These are phyloP conservation scores for Populus tremula DNA, from an alignment of 345 rosid species.

Conservation along the genomic window DNA sequence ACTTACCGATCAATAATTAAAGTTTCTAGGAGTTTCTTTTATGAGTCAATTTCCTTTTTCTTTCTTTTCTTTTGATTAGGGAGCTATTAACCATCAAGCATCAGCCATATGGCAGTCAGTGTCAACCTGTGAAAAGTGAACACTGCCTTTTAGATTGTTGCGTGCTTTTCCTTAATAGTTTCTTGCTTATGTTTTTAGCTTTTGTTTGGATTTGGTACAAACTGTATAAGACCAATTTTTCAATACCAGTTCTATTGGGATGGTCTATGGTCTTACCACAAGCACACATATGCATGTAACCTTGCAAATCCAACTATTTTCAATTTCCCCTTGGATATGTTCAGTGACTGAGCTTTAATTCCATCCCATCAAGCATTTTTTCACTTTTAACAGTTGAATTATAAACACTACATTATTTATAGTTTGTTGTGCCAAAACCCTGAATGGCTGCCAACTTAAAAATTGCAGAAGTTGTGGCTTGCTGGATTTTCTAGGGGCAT, in stretches of 20 bases:
- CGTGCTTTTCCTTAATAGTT: background rate
- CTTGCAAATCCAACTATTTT: background rate
- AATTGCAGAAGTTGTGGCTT: constrained; percentile 95
- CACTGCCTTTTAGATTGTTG: background rate
- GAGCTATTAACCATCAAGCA: background rate
- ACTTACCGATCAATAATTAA: background rate
- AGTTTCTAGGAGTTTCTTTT: background rate
- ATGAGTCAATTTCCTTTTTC: background rate
- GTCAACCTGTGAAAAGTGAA: background rate
- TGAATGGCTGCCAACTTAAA: constrained; percentile 17
- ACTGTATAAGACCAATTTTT: background rate
- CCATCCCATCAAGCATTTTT: background rate
- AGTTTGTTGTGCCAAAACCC: background rate
- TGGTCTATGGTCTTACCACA: background rate
- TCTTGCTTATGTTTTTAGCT: background rate
- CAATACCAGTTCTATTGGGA: background rate
- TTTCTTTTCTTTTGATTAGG: background rate
- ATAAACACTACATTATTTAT: background rate
- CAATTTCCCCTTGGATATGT: background rate
- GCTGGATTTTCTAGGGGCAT: constrained; percentile 98
- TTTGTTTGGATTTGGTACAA: background rate
- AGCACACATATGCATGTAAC: background rate
- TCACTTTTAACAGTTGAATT: background rate
- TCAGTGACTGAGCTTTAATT: background rate
- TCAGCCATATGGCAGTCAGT: background rate